Evolutionary conservation across 768 basidiomycete genomes (phyloP).

Genomic region (Mycena haematopus): DNA sequence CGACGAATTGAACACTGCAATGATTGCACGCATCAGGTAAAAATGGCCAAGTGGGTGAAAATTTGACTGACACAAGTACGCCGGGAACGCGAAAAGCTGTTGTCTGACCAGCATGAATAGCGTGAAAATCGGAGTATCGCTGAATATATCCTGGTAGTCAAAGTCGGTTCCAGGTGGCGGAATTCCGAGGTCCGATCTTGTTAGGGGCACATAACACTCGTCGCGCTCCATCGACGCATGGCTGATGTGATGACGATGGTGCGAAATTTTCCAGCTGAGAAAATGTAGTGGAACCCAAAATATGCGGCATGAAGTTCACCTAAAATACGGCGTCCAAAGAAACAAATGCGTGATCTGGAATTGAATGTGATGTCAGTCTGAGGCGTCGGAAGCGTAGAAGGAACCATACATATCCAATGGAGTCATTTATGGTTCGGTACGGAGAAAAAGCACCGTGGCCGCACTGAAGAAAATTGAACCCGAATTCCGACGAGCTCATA

Average conservation of each 20-base stretch:
- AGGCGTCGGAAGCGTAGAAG: neutral
- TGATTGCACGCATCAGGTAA: constrained; percentile 12
- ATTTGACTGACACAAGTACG: constrained; percentile 42
- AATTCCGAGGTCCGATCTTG: constrained; percentile 59
- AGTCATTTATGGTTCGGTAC: constrained; percentile 53
- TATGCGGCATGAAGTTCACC: neutral
- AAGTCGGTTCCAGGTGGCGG: constrained; percentile 39
- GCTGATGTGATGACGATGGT: constrained; percentile 58
- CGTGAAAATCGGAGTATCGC: constrained; percentile 51
- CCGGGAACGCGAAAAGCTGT: constrained; percentile 51
- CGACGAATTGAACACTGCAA: constrained; percentile 44
- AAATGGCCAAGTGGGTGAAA: constrained; percentile 1
- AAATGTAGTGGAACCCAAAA: neutral
- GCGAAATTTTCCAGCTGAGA: constrained; percentile 57
- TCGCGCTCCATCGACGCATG: constrained; percentile 62
- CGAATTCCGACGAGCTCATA: neutral
- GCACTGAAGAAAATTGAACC: constrained; percentile 42
- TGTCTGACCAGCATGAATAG: constrained; percentile 46
- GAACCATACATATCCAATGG: constrained; percentile 55
- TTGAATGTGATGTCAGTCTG: neutral
- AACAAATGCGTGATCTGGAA: constrained; percentile 50
- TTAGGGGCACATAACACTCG: constrained; percentile 68
- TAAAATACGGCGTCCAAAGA: constrained; percentile 59
- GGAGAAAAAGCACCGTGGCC: constrained; percentile 64
- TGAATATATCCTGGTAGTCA: constrained; percentile 43